Percentiles rank a stretch among this genome's conserved stretches.
Evolutionary conservation across 2,329 filamentous ascomycete genomes (phyloP).

Genomic region (Epichloe coenophiala): DNA sequence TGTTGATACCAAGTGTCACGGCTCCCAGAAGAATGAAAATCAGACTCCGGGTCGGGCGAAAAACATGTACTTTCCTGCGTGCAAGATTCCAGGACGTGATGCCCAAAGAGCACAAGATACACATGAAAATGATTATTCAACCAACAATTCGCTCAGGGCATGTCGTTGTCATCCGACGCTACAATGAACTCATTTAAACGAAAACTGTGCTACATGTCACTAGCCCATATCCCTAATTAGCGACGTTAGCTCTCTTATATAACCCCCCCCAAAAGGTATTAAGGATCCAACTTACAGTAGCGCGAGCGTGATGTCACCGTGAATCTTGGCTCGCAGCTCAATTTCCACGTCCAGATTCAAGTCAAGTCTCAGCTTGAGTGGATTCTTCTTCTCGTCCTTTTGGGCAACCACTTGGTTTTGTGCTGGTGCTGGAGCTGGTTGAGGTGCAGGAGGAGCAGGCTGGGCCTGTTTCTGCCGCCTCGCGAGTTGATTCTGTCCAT

Average conservation of each 20-base stretch:
- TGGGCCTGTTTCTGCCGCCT: conserved; percentile 14
- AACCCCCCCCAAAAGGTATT: not conserved
- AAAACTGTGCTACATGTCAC: not conserved
- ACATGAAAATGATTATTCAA: too few relatives aligned
- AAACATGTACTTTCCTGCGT: too few relatives aligned
- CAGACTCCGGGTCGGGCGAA: too few relatives aligned
- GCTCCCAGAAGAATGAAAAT: too few relatives aligned
- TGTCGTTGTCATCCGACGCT: not conserved
- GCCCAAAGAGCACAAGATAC: too few relatives aligned
- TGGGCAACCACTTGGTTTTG: conserved; percentile 14
- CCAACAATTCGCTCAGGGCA: too few relatives aligned
- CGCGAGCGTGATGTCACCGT: conserved; percentile 61
- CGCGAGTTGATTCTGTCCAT: conserved; percentile 10
- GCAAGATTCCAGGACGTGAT: too few relatives aligned
- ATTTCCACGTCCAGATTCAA: conserved; percentile 70
- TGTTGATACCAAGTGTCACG: too few relatives aligned
- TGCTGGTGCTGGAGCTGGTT: conserved; percentile 9
- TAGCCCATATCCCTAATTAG: conserved; percentile 1
- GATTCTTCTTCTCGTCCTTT: conserved; percentile 34
- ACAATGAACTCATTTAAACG: not conserved
- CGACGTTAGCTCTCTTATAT: not conserved
- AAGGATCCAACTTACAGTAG: conserved; percentile 44
- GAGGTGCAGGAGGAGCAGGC: not conserved
- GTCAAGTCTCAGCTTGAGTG: conserved; percentile 54
- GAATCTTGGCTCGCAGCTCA: conserved; percentile 65